These are phyloP conservation scores for Prunus campanulata DNA, from an alignment of 306 rosid genomes.

Conservation along the genomic window DNA sequence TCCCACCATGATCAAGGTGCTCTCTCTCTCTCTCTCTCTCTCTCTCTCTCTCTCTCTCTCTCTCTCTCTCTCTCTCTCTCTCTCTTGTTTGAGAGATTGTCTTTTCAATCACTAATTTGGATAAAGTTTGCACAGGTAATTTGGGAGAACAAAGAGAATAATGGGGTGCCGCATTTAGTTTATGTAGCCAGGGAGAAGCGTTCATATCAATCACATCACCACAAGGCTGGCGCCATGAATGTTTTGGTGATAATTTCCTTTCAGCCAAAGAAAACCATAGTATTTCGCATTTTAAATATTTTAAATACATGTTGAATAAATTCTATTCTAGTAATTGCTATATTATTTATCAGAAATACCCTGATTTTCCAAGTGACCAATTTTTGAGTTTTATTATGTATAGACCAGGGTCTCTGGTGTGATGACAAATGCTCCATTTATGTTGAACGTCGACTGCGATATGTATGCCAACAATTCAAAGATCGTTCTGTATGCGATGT, in stretches of 20 bases:
- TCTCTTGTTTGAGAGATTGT: no score
- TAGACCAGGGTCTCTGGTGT: constrained; percentile 64
- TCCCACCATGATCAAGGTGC: constrained; percentile 49
- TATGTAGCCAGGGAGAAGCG: constrained; percentile 70
- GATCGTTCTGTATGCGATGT: constrained; percentile 37
- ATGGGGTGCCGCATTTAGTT: constrained; percentile 56
- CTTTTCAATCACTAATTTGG: background rate
- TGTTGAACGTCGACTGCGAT: constrained; percentile 68
- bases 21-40: background rate
- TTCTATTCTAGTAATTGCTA: no score
- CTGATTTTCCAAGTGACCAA: background rate
- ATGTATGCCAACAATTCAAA: constrained; percentile 63
- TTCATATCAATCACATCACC: constrained; percentile 49
- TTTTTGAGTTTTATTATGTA: background rate
- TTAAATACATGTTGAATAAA: background rate
- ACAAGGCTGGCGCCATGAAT: constrained; percentile 83
- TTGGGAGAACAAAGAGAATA: constrained; percentile 51
- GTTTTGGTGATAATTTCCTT: constrained; percentile 35
- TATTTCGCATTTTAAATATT: background rate
- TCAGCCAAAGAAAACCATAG: background rate
- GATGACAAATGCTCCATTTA: constrained; percentile 72
- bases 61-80: background rate
- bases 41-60: no score
- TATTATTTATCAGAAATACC: background rate
- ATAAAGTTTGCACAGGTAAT: constrained; percentile 31